These are phyloP conservation scores for Didymellaceae sp. DNA, from an alignment of 2,329 filamentous ascomycete genomes.

Conservation along the genomic window DNA sequence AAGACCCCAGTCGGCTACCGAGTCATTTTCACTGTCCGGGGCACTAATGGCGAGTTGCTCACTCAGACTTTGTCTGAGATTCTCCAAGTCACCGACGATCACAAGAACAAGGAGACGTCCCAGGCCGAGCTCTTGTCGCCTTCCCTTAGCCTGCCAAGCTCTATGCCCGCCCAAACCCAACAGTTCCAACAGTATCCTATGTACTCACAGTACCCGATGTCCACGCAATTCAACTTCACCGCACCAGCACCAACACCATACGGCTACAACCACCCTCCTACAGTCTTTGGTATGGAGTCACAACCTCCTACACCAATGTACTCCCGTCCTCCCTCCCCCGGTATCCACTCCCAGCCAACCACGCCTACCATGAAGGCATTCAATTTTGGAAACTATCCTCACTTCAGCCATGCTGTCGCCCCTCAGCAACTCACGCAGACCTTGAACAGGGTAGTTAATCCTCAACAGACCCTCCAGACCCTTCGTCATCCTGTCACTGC, in stretches of 20 bases:
- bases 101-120: constrained; percentile 68
- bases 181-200: constrained; percentile 14
- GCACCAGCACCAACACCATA: constrained; percentile 12
- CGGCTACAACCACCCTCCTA: constrained; percentile 31
- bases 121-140: constrained; percentile 28
- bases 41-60: constrained; percentile 75
- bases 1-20: constrained; percentile 78
- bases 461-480: constrained; percentile 15
- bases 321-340: constrained; percentile 14
- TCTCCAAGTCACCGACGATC: constrained; percentile 98
- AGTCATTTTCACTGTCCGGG: constrained; percentile 94
- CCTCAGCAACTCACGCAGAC: constrained; percentile 20
- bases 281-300: constrained; percentile 26
- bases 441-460: constrained; percentile 17
- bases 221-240: constrained; percentile 18
- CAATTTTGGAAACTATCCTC: constrained; percentile 17
- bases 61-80: constrained; percentile 77
- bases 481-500: constrained; percentile 18
- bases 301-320: constrained; percentile 21
- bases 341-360: constrained; percentile 37
- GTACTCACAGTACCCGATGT: constrained; percentile 15
- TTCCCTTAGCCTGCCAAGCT: constrained; percentile 28
- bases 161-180: constrained; percentile 22
- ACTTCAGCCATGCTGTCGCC: constrained; percentile 18
- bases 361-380: constrained; percentile 31